A percentile compares a stretch with the other conserved stretches of the same genome.
phyloP scores from a whole-genome alignment of 768 basidiomycete genomes.

The Psilocybe tampanensis region DNA sequence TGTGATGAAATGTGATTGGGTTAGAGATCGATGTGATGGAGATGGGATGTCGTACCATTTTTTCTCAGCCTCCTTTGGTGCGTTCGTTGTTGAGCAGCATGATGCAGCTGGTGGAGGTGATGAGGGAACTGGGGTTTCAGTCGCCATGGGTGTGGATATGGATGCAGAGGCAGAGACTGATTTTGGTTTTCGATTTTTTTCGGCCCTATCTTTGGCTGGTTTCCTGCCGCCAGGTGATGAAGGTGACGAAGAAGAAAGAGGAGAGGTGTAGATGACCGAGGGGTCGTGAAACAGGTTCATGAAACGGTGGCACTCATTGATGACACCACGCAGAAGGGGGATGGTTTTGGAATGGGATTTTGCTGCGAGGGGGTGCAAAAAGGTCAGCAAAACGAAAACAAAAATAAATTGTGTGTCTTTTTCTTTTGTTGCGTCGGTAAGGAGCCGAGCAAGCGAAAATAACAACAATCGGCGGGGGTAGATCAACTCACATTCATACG shows the following conservation, averaged over 20 bases:
- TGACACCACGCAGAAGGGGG: slow-evolving; percentile 59
- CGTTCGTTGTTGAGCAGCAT: neutral
- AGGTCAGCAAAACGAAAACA: too few relatives aligned
- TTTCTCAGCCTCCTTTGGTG: neutral
- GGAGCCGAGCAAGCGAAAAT: neutral
- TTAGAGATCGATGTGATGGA: neutral
- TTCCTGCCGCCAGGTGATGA: neutral
- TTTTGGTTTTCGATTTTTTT: neutral
- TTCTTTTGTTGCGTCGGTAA: too few relatives aligned
- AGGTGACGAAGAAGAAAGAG: neutral
- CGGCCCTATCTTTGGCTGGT: neutral
- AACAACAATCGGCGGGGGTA: neutral
- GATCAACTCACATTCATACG: slow-evolving; percentile 55
- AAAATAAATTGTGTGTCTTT: too few relatives aligned
- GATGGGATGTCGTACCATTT: neutral
- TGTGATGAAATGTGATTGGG: neutral
- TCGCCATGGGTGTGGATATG: neutral
- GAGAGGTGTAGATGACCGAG: slow-evolving; percentile 44
- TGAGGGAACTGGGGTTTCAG: neutral
- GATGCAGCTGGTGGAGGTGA: neutral
- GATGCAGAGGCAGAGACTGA: neutral
- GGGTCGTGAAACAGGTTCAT: slow-evolving; percentile 57
- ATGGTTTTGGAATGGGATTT: slow-evolving; percentile 52
- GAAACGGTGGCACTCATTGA: slow-evolving; percentile 72
- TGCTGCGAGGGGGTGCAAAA: too few relatives aligned